phyloP scores from a whole-genome alignment of 257 asterid species.

The Solanum corneliomulleri region DNA sequence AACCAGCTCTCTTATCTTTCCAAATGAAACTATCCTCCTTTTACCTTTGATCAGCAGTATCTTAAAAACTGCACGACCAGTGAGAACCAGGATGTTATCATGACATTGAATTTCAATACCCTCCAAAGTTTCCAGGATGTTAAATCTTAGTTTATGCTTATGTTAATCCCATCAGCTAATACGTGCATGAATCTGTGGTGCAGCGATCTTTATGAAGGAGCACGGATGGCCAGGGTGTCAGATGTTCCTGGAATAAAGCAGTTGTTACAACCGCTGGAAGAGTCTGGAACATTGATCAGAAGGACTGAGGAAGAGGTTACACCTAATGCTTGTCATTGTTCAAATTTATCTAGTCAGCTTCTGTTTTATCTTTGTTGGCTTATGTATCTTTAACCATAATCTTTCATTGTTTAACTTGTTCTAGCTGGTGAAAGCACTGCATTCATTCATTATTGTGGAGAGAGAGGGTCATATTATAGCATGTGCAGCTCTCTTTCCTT shows the following conservation, averaged over 20 bases:
- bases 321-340: neutral
- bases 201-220: constrained; percentile 98
- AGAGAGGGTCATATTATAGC: constrained; percentile 97
- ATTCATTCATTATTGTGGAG: constrained; percentile 66
- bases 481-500: constrained; percentile 84
- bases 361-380: neutral
- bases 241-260: constrained; percentile 71
- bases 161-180: neutral
- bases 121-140: neutral
- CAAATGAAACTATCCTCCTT: neutral
- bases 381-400: neutral
- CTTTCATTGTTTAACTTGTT: constrained; percentile 2
- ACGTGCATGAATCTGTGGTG: constrained; percentile 4
- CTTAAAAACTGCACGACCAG: neutral
- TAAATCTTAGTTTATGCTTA: neutral
- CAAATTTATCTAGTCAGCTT: neutral
- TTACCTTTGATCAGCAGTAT: neutral
- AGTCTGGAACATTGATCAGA: constrained; percentile 71
- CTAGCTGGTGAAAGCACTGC: constrained; percentile 58
- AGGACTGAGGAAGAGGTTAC: constrained; percentile 82
- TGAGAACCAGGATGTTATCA: neutral
- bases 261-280: constrained; percentile 75
- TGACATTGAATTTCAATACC: neutral
- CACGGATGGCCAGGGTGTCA: constrained; percentile 60
- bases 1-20: neutral